phyloP scores from a whole-genome alignment of 805 yeast genomes.

The Ogataea corticis region DNA sequence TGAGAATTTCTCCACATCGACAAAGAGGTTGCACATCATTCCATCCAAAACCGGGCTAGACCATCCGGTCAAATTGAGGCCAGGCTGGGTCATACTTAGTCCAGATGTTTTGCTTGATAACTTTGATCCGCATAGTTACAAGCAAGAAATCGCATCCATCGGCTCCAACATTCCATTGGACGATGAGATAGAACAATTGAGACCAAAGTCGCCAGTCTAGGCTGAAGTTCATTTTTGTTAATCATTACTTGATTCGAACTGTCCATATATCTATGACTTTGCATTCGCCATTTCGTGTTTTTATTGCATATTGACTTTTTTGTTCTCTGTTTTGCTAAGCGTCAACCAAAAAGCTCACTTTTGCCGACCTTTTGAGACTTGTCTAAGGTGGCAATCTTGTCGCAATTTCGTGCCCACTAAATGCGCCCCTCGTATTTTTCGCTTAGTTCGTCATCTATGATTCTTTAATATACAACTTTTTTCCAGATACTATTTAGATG shows the following conservation, averaged over 20 bases:
- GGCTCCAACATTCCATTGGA: constrained; percentile 65
- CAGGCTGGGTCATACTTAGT: constrained; percentile 89
- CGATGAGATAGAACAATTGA: constrained; percentile 70
- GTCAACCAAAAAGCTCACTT: background rate
- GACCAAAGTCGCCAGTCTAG: constrained; percentile 79
- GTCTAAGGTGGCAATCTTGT: too few relatives aligned
- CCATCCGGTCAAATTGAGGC: constrained; percentile 63
- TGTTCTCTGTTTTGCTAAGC: background rate
- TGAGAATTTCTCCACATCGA: constrained; percentile 84
- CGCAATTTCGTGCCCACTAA: too few relatives aligned
- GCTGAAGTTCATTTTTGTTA: background rate
- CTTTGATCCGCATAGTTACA: constrained; percentile 52
- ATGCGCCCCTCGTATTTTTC: too few relatives aligned
- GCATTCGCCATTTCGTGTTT: background rate
- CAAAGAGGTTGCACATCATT: constrained; percentile 79
- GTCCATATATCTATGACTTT: background rate
- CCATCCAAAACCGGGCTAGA: constrained; percentile 71
- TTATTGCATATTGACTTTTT: background rate
- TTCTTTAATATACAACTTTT: constrained; percentile 5
- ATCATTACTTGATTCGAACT: background rate
- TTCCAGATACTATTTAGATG: constrained; percentile 6
- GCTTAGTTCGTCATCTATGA: background rate
- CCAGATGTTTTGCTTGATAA: constrained; percentile 81
- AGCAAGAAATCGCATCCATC: constrained; percentile 40
- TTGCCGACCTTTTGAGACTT: background rate